Percentiles rank a stretch among this genome's conserved stretches.
phyloP scores from a whole-genome alignment of 148 eudicot genomes.

The Camellia lanceoleosa region DNA sequence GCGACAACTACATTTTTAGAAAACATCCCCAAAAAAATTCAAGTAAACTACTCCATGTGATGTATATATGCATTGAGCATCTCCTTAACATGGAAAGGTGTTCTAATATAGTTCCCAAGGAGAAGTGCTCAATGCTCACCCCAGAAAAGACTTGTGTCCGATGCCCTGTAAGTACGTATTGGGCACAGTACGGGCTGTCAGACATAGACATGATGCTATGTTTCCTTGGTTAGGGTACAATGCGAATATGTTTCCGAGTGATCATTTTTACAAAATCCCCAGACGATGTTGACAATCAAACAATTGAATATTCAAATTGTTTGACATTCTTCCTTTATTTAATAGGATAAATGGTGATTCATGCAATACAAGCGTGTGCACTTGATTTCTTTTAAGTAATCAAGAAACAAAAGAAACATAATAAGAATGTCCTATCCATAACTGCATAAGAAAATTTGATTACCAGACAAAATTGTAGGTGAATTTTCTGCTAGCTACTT shows the following conservation, averaged over 20 bases:
- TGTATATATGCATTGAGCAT: neutral
- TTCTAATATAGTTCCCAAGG: neutral
- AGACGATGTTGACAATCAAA: neutral
- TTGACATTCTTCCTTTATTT: neutral
- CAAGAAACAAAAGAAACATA: neutral
- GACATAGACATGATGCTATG: neutral
- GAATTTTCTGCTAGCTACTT: too few relatives aligned
- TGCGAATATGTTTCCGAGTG: neutral
- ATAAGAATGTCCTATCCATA: neutral
- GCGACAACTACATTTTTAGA: neutral
- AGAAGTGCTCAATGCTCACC: neutral
- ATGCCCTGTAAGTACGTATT: neutral
- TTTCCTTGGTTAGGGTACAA: neutral
- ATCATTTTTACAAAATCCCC: neutral
- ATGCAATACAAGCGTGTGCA: neutral
- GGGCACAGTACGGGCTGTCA: neutral
- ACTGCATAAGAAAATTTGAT: neutral
- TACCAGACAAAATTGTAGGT: neutral
- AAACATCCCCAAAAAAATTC: neutral
- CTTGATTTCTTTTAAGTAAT: neutral
- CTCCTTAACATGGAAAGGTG: neutral
- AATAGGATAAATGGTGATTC: neutral
- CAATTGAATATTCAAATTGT: neutral
- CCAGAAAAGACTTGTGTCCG: neutral
- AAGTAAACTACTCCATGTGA: neutral